Base-by-base conservation (phyloP, 371 early-diverging fungal genomes). In the Apophysomyces trapeziformis region DNA sequence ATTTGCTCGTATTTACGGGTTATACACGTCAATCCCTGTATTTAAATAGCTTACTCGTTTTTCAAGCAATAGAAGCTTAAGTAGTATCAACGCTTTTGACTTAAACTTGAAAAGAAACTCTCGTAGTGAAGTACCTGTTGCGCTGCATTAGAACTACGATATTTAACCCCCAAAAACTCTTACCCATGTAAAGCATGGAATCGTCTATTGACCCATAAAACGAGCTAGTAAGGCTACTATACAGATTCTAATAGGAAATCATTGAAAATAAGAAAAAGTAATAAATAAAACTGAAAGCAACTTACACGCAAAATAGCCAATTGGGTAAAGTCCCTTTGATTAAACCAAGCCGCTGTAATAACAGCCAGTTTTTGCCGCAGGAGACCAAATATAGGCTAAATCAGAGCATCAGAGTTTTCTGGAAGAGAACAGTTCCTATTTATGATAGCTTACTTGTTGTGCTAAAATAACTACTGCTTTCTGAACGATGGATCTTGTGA, bases 391-490 rank as follows among this genome's bases (percentile, higher is more conserved):
- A 92, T 83, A n/a, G 91, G 91, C 88, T 91, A 73, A 26, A 26
- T 26, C 32, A 26, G 32, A 26, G 32, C 2, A 26, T 26, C 32
- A 26, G 32, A 2, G 32, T 2, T 26, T 26, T 26, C 32, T 26
- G 32, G 32, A 26, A 26, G 32, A 26, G 32, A 26, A 26, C 32
- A 26, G 32, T 26, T 26, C 1, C 32, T 26, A 2, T 26, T 1
- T 26, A 2, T 26, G 2, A 26, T 26, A 26, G 32, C 32, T 70
- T 68, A 85, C 89, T 80, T 91, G 88, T 58, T 83, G 85, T 6
- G 92, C 91, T 6, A 92, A 73, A 6, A 92, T 87, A 2, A 92
- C 91, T 0, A 93, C 89, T 1, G 93, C 93, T 73, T 93, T 93
- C 72, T 93, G 93, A 9, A 94, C 93, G 57, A 87, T 90, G 6